phyloP scores from a whole-genome alignment of 2,329 filamentous ascomycete species.

The Aspergillus caelatus region DNA sequence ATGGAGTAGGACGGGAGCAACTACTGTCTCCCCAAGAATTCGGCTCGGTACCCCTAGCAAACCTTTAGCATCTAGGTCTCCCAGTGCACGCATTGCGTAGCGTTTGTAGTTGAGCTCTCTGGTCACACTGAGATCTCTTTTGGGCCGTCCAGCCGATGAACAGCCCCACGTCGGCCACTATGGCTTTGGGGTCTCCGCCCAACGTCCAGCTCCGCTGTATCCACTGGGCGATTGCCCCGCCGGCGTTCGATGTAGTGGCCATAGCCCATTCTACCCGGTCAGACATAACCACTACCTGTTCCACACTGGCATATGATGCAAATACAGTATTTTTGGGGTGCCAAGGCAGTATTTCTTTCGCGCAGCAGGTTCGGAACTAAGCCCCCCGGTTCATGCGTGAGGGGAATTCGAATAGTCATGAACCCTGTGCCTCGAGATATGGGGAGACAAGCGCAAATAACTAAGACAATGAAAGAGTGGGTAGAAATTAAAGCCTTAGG shows the following conservation, averaged over 20 bases:
- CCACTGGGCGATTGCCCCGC: conserved; percentile 39
- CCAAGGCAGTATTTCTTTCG: conserved; percentile 24
- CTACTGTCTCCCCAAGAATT: neutral
- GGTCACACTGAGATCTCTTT: conserved; percentile 11
- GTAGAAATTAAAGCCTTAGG: conserved; percentile 35
- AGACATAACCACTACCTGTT: conserved; percentile 27
- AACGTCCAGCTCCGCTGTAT: conserved; percentile 41
- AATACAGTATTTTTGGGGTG: conserved; percentile 32
- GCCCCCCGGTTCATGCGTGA: conserved; percentile 16
- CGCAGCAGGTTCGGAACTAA: conserved; percentile 23
- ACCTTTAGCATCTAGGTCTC: neutral
- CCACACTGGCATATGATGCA: conserved; percentile 40
- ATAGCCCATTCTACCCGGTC: conserved; percentile 36
- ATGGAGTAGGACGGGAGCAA: neutral
- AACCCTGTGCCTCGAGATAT: conserved; percentile 25
- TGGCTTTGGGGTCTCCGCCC: conserved; percentile 39
- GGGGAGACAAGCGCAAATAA: conserved; percentile 32
- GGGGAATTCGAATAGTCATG: conserved; percentile 38
- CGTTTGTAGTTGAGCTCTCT: neutral
- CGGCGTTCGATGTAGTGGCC: conserved; percentile 41
- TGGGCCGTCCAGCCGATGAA: conserved; percentile 38
- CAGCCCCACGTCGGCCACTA: conserved; percentile 43
- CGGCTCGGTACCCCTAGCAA: neutral
- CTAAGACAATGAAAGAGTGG: conserved; percentile 36
- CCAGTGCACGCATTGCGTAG: neutral